phyloP scores from a whole-genome alignment of 78 protist genomes.

The Bodo saltans region DNA sequence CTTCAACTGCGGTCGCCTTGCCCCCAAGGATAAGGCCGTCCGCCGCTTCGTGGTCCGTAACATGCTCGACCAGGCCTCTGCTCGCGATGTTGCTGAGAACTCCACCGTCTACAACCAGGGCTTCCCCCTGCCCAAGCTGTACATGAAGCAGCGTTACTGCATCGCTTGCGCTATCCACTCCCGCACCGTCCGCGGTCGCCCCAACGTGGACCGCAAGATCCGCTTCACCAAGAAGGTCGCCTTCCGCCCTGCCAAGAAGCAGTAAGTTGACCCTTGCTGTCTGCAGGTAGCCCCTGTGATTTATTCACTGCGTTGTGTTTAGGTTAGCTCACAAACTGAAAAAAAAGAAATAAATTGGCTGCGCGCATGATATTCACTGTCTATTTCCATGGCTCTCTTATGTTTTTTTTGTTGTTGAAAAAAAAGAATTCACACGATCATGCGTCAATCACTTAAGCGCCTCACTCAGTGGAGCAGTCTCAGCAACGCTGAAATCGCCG shows the following conservation, averaged over 20 bases:
- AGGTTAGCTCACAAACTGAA: no score
- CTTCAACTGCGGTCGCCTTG: slow-evolving; percentile 86
- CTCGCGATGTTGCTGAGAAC: slow-evolving; percentile 83
- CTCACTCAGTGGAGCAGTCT: no score
- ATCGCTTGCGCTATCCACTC: slow-evolving; percentile 97
- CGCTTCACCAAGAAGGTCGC: background rate
- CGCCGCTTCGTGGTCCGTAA: slow-evolving; percentile 90
- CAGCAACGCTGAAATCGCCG: background rate
- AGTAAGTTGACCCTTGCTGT: no score
- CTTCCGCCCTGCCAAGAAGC: no score
- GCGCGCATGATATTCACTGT: no score
- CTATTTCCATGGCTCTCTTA: no score
- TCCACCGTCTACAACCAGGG: slow-evolving; percentile 27
- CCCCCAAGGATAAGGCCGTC: slow-evolving; percentile 94
- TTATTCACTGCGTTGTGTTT: no score
- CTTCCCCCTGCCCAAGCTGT: slow-evolving; percentile 93
- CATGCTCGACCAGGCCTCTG: slow-evolving; percentile 91
- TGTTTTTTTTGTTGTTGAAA: no score
- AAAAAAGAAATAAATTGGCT: no score
- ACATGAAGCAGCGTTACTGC: slow-evolving; percentile 93
- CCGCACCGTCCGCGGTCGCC: slow-evolving; percentile 89
- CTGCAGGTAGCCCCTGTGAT: no score
- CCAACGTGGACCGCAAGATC: slow-evolving; percentile 56
- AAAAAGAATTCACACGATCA: no score
- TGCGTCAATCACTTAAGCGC: no score